phyloP scores from a whole-genome alignment of 2,329 filamentous ascomycete genomes.

The Chaetomium globosum region DNA sequence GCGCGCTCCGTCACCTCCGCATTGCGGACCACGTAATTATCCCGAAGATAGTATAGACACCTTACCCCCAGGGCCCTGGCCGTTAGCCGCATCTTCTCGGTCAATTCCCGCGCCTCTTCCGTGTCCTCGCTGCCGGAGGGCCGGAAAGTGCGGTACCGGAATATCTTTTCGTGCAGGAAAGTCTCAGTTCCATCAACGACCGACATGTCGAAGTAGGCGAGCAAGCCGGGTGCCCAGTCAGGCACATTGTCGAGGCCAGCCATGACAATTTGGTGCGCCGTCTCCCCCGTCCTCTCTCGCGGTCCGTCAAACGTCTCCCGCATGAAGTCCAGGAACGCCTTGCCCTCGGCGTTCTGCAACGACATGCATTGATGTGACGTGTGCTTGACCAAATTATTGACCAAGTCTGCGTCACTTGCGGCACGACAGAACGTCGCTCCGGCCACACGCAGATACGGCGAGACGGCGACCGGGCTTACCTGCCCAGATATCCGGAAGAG shows the following conservation, averaged over 20 bases:
- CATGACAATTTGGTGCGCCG: conserved; percentile 39
- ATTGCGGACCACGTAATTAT: conserved; percentile 50
- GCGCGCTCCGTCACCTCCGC: conserved; percentile 49
- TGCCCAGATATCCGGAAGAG: conserved; percentile 57
- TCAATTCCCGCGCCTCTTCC: conserved; percentile 40
- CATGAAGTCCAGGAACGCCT: conserved; percentile 53
- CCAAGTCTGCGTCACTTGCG: conserved; percentile 43
- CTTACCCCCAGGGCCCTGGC: conserved; percentile 47
- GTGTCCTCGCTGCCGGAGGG: conserved; percentile 30
- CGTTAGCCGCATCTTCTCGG: conserved; percentile 43
- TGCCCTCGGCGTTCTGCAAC: conserved; percentile 53
- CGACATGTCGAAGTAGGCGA: conserved; percentile 51
- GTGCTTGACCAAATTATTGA: conserved; percentile 48
- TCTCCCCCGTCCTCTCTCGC: conserved; percentile 39
- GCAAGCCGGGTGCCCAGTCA: conserved; percentile 55
- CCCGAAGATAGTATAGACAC: conserved; percentile 52
- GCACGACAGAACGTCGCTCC: conserved; percentile 53
- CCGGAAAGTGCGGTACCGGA: conserved; percentile 42
- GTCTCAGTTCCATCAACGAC: conserved; percentile 49
- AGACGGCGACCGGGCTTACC: conserved; percentile 48
- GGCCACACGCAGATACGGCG: conserved; percentile 62
- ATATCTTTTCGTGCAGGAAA: conserved; percentile 51
- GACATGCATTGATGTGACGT: conserved; percentile 49
- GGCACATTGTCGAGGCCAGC: conserved; percentile 43
- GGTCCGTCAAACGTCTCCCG: conserved; percentile 42